Conservation (phyloP, 768 basidiomycete species). For the Mycena albidolilacea region DNA sequence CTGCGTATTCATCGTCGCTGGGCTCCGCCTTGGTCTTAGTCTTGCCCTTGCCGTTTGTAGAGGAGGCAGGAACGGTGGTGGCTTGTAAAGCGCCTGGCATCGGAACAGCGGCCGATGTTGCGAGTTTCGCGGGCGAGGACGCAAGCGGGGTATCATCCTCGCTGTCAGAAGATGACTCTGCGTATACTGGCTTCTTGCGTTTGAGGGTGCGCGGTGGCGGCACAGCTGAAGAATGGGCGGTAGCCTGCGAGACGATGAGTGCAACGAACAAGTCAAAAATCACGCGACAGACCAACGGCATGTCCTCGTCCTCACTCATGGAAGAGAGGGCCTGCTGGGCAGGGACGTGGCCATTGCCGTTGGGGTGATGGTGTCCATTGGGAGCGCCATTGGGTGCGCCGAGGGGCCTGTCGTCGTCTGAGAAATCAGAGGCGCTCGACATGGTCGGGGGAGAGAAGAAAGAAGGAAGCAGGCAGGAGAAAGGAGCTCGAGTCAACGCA, state of each 20-base stretch:
- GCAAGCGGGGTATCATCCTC: conserved; percentile 83
- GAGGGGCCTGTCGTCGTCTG: conserved; percentile 73
- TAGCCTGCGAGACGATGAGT: conserved; percentile 62
- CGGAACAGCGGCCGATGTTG: conserved; percentile 53
- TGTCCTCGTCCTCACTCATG: conserved; percentile 81
- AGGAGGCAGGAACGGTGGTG: conserved; percentile 51
- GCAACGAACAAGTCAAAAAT: conserved; percentile 40
- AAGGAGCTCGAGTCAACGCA: conserved; percentile 38
- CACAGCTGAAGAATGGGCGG: conserved; percentile 55
- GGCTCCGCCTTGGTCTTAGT: conserved; percentile 54
- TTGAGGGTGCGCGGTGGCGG: conserved; percentile 61
- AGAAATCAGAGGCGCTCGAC: conserved; percentile 64
- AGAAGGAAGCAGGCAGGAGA: conserved; percentile 45
- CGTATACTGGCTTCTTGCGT: conserved; percentile 71
- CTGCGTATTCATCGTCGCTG: conserved; percentile 50
- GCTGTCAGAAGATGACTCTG: conserved; percentile 63
- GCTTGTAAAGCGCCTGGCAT: conserved; percentile 59
- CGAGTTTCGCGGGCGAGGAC: conserved; percentile 76
- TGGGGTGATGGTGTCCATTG: conserved; percentile 56
- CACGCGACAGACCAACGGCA: conserved; percentile 72
- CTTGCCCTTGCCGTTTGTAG: conserved; percentile 59
- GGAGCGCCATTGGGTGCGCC: conserved; percentile 55
- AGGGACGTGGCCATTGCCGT: conserved; percentile 58
- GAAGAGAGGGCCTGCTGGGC: conserved; percentile 56
- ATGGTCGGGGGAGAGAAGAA: conserved; percentile 46